phyloP scores from a whole-genome alignment of 73 alveolate genomes.

The Paraurostyla sp. region DNA sequence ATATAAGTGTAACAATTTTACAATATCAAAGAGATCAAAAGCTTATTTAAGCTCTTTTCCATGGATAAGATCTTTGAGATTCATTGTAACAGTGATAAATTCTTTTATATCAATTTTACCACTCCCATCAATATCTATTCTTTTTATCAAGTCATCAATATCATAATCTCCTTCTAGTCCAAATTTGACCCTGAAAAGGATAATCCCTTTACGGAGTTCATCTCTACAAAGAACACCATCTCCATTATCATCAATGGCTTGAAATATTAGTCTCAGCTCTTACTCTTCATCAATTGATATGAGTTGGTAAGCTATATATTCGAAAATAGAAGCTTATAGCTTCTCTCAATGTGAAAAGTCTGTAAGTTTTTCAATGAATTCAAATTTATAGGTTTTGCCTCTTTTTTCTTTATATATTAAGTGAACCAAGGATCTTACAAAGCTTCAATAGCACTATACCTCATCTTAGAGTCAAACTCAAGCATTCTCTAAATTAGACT shows the following conservation, averaged over 20 bases:
- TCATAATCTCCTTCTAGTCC: constrained; percentile 70
- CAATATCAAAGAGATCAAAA: constrained; percentile 82
- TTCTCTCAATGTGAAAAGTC: constrained; percentile 47
- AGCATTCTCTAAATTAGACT: constrained; percentile 53
- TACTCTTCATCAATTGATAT: constrained; percentile 68
- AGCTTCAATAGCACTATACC: constrained; percentile 37
- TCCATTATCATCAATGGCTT: constrained; percentile 83
- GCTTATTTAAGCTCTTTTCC: constrained; percentile 74
- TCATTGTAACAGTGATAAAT: constrained; percentile 83
- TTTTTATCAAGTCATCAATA: constrained; percentile 73
- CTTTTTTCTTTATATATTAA: background rate
- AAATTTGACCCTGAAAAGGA: constrained; percentile 43
- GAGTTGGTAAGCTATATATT: constrained; percentile 35
- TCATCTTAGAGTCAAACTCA: constrained; percentile 35
- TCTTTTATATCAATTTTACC: constrained; percentile 87
- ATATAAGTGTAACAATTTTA: background rate
- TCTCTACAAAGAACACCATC: constrained; percentile 88
- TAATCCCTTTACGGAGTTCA: constrained; percentile 89
- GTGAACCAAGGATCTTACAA: constrained; percentile 57
- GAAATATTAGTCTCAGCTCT: constrained; percentile 72
- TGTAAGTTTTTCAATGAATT: constrained; percentile 30
- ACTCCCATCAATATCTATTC: constrained; percentile 82
- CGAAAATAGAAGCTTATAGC: constrained; percentile 41
- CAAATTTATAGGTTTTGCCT: background rate
- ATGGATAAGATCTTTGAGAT: constrained; percentile 67